Evolutionary conservation across 495 filamentous ascomycete genomes (phyloP).

Genomic region (Aspergillus leporis): DNA sequence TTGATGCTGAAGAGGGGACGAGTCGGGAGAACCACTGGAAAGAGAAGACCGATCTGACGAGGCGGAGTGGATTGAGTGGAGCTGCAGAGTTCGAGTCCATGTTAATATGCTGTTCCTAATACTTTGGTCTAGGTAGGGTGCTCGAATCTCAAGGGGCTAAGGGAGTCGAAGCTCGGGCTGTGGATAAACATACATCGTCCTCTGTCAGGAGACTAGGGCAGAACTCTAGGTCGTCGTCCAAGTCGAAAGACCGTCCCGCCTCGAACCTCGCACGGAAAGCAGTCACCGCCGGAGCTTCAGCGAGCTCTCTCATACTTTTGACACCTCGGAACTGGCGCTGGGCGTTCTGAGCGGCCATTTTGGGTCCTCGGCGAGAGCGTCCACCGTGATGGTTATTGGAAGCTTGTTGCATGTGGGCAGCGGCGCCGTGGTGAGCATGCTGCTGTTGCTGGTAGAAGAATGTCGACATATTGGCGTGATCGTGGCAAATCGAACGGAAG

Average conservation of each 20-base stretch:
- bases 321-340: constrained; percentile 83
- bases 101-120: constrained; percentile 19
- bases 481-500: constrained; percentile 15
- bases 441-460: constrained; percentile 68
- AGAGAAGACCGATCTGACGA: constrained; percentile 90
- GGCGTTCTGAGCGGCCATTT: constrained; percentile 75
- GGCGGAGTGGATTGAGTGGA: constrained; percentile 84
- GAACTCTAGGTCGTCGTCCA: constrained; percentile 97
- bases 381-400: constrained; percentile 78
- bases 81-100: constrained; percentile 45
- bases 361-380: constrained; percentile 83
- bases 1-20: constrained; percentile 82
- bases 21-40: constrained; percentile 89
- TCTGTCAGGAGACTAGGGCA: constrained; percentile 92
- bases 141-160: constrained; percentile 3
- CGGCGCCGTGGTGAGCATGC: constrained; percentile 50
- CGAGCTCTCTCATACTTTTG: constrained; percentile 85
- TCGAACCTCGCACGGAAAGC: constrained; percentile 85
- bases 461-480: constrained; percentile 65
- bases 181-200: constrained; percentile 79
- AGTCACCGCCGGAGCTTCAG: constrained; percentile 69
- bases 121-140: neutral
- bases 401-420: constrained; percentile 44
- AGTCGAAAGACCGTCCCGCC: constrained; percentile 89
- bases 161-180: constrained; percentile 9